Conservation (phyloP, 2,329 filamentous ascomycete species). For the Ascochyta rabiei region DNA sequence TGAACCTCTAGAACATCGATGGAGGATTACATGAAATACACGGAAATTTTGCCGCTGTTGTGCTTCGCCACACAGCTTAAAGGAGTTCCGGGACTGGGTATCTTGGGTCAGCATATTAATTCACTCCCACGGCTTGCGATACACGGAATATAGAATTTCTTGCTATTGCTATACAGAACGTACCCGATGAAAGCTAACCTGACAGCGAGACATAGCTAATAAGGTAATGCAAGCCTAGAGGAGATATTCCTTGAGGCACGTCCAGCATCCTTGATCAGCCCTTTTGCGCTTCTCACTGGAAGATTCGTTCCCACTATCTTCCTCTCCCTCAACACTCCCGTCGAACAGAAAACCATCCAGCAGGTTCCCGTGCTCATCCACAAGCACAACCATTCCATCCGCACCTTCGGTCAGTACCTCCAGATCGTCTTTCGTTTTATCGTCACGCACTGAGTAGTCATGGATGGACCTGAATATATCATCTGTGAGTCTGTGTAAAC, state of each 20-base stretch:
- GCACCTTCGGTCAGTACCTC: not conserved
- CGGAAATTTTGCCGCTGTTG: slow-evolving; percentile 1
- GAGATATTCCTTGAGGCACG: not conserved
- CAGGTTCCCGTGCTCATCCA: not conserved
- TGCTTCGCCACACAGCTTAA: slow-evolving; percentile 5
- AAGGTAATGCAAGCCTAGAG: not conserved
- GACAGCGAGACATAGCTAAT: not conserved
- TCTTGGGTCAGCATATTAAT: slow-evolving; percentile 1
- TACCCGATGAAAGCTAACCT: not conserved
- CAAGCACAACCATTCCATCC: slow-evolving; percentile 1
- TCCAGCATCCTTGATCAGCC: not conserved
- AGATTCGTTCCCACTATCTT: not conserved
- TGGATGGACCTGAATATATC: not conserved
- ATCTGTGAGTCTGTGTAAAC: not conserved
- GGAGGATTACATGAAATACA: not conserved
- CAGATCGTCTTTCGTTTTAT: not conserved
- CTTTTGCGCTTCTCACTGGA: not conserved
- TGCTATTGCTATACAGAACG: not conserved
- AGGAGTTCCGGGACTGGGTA: slow-evolving; percentile 1
- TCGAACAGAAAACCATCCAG: not conserved
- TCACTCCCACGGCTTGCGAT: not conserved
- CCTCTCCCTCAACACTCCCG: not conserved
- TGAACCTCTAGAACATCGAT: not conserved
- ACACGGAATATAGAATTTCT: slow-evolving; percentile 1
- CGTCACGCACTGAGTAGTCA: not conserved